These are phyloP conservation scores for Scytalidium lignicola DNA, from an alignment of 2,329 filamentous ascomycete species.

Conservation along the genomic window DNA sequence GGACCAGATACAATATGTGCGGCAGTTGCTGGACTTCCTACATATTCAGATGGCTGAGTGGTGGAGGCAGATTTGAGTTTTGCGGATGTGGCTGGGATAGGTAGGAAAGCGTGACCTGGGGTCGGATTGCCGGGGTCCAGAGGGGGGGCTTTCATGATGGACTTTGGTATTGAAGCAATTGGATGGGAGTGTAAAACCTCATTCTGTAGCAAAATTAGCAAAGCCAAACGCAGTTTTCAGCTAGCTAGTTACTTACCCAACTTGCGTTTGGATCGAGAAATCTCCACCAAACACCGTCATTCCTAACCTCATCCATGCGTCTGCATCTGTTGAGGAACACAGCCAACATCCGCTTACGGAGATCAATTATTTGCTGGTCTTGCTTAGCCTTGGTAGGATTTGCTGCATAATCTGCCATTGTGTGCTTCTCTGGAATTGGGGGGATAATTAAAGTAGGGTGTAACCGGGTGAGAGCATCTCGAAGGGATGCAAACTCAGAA, in stretches of 20 bases:
- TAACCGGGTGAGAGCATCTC: conserved; percentile 81
- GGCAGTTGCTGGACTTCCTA: conserved; percentile 45
- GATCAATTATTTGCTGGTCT: conserved; percentile 92
- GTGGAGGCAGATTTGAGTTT: conserved; percentile 61
- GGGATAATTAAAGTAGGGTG: conserved; percentile 95
- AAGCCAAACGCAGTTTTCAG: background rate
- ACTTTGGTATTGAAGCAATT: conserved; percentile 86
- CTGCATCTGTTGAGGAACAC: conserved; percentile 94
- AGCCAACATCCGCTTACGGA: conserved; percentile 92
- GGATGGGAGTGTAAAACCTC: conserved; percentile 94
- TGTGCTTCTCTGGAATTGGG: conserved; percentile 97
- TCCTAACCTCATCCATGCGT: conserved; percentile 83
- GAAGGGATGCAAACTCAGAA: conserved; percentile 90
- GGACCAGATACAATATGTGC: conserved; percentile 50
- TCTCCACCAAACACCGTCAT: conserved; percentile 95
- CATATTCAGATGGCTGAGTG: conserved; percentile 45
- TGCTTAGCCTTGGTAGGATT: conserved; percentile 98
- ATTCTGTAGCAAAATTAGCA: conserved; percentile 50
- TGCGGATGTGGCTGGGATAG: conserved; percentile 77
- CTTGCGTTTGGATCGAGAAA: conserved; percentile 97
- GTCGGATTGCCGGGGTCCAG: conserved; percentile 91
- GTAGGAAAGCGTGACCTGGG: conserved; percentile 79
- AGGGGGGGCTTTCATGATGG: conserved; percentile 90
- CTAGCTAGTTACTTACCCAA: conserved; percentile 61
- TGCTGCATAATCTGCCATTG: conserved; percentile 96